Conservation (phyloP, 805 yeast genomes). For the Kazachstania taianensis region DNA sequence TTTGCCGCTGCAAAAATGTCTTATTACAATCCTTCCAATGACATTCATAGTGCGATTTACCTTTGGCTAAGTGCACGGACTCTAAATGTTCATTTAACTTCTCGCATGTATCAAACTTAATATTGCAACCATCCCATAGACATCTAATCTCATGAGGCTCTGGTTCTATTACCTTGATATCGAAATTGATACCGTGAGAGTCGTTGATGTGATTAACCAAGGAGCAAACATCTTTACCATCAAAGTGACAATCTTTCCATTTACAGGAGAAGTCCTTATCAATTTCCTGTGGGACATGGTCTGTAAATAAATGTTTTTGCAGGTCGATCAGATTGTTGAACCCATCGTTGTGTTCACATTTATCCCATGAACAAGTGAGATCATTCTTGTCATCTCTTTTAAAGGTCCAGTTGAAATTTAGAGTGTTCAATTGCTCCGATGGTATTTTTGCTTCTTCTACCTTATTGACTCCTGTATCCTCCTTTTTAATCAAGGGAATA, state of each 20-base stretch:
- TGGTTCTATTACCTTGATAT: constrained; percentile 19
- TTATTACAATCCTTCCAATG: constrained; percentile 73
- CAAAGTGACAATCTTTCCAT: constrained; percentile 64
- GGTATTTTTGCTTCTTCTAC: not conserved
- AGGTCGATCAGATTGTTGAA: constrained; percentile 33
- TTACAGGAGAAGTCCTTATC: constrained; percentile 40
- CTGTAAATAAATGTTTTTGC: constrained; percentile 44
- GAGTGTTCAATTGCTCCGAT: constrained; percentile 10
- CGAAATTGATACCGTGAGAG: constrained; percentile 33
- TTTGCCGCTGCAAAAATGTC: constrained; percentile 71
- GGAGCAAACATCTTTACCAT: constrained; percentile 40
- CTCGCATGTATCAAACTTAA: constrained; percentile 40
- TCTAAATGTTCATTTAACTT: constrained; percentile 66
- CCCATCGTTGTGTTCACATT: constrained; percentile 35
- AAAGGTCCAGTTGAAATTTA: constrained; percentile 38
- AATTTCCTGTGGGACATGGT: constrained; percentile 31
- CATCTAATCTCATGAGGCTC: constrained; percentile 8
- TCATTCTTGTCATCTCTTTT: constrained; percentile 13
- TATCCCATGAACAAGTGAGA: constrained; percentile 58
- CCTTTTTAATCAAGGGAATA: not conserved
- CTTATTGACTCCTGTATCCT: not conserved
- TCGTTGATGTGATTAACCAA: constrained; percentile 52
- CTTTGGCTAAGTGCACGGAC: constrained; percentile 59
- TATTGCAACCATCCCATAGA: constrained; percentile 37
- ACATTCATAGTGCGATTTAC: constrained; percentile 62